Evolutionary conservation across 257 asterid species (phyloP).

Genomic region (Echium plantagineum): DNA sequence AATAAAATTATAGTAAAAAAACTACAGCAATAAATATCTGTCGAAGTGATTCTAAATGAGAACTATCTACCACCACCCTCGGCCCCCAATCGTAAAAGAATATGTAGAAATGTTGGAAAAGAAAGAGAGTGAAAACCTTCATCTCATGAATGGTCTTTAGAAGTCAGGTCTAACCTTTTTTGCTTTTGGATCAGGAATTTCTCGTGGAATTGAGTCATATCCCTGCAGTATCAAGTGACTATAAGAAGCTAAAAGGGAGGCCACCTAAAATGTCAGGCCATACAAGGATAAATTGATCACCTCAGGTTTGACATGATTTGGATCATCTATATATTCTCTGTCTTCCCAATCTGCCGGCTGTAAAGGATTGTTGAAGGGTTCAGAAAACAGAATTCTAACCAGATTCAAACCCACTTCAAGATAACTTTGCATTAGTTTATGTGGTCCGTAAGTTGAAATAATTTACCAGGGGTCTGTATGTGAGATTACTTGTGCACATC

Average conservation of each 20-base stretch:
- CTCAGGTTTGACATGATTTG: slow-evolving; percentile 70
- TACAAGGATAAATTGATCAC: slow-evolving; percentile 22
- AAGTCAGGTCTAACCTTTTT: slow-evolving; percentile 42
- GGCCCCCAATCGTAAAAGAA: no score
- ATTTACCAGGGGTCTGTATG: no score
- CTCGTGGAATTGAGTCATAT: slow-evolving; percentile 83
- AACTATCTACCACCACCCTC: no score
- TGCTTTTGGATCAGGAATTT: slow-evolving; percentile 86
- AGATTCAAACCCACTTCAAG: not conserved
- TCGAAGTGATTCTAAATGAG: no score
- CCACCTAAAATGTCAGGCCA: no score
- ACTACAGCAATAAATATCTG: no score
- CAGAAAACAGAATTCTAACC: not conserved
- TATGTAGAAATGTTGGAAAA: no score
- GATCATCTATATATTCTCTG: slow-evolving; percentile 78
- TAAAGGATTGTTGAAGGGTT: slow-evolving; percentile 3
- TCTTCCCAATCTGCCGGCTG: slow-evolving; percentile 99
- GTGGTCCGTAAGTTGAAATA: not conserved
- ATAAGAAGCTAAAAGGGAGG: not conserved
- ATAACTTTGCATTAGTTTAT: not conserved
- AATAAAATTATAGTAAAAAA: no score
- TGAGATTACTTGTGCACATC: not conserved
- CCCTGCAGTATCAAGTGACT: slow-evolving; percentile 42
- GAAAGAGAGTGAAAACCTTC: not conserved
- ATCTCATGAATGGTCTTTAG: not conserved